These are phyloP conservation scores for Ustanciosporium gigantosporum DNA, from an alignment of 1,284 basidiomycete species.

Conservation along the genomic window DNA sequence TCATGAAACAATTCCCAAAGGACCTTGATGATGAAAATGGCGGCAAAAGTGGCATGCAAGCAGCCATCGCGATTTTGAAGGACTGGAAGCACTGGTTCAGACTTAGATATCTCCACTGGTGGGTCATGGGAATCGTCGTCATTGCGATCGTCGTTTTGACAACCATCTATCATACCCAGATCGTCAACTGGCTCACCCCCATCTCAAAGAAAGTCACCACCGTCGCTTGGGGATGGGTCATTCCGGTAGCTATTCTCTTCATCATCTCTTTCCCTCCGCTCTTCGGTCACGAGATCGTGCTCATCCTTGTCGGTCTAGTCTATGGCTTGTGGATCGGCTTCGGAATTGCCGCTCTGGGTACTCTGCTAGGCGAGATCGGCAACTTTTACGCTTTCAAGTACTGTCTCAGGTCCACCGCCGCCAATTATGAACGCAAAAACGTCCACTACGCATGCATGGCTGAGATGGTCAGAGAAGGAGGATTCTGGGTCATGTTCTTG, in stretches of 20 bases:
- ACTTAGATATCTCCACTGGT: constrained; percentile 63
- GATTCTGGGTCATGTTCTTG: constrained; percentile 65
- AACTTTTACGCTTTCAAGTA: constrained; percentile 68
- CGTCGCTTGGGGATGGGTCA: constrained; percentile 71
- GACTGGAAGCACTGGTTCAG: constrained; percentile 44
- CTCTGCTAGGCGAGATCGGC: constrained; percentile 52
- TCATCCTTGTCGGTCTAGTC: constrained; percentile 75
- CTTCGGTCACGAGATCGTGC: constrained; percentile 77
- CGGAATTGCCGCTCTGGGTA: constrained; percentile 47
- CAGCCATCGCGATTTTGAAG: constrained; percentile 17
- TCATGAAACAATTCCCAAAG: constrained; percentile 48
- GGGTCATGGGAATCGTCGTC: constrained; percentile 60
- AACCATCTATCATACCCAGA: constrained; percentile 70
- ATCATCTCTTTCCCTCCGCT: constrained; percentile 66
- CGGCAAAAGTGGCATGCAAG: constrained; percentile 25
- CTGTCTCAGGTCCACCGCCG: constrained; percentile 69
- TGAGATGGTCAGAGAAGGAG: constrained; percentile 75
- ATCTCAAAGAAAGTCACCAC: constrained; percentile 70
- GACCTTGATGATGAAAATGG: constrained; percentile 50
- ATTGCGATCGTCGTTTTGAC: constrained; percentile 68
- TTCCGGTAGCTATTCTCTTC: constrained; percentile 79
- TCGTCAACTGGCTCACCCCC: constrained; percentile 71
- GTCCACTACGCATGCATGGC: constrained; percentile 77
- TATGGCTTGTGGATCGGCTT: constrained; percentile 58
- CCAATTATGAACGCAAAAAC: constrained; percentile 73